Base-by-base conservation (phyloP, 164 flowering plant species). In the Aristolochia californica region DNA sequence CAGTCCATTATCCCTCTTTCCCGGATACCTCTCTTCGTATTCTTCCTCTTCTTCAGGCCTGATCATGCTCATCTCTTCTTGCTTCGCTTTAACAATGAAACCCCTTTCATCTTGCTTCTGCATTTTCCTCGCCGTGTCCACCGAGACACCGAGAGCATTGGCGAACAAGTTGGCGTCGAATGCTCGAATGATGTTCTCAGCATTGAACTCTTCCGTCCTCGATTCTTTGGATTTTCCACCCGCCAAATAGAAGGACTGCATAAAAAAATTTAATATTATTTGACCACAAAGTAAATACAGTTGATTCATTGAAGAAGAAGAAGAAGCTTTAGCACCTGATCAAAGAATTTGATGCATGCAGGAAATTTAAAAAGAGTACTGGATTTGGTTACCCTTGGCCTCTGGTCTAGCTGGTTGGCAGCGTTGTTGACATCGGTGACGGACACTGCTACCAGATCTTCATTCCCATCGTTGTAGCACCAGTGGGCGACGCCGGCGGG, bases 401-500 rank as follows among this genome's bases (percentile, higher is more conserved):
- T 61, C 10, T 65, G 73, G 38, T 81, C 91, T 50, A 87, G 91
- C 64, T 82, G 91, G 75, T 87, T 87, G 65, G 62, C 61, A 0
- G 15, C 50, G 66, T 79, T 81, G 73, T 66, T 72, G 22, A 69
- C 64, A 66, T 87, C 83, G 43, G 57, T n/a, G 24, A 87, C 59
- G 1, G 75, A 49, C 58, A 87, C 61, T 11, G 74, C 67, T 4
- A 82, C 66, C 13, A 84, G 69, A 0, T 66, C 70, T 16, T 66
- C 49, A 1, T 75, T 43, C 5, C 81, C 91, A 23, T 82, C 74
- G 61, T 87, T 84, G 62, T 69, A 72, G 60, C 63, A 51, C 85
- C 83, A 87, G 49, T 82, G 76, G 14, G 76, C 70, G 4, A 63
- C 78, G 48, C 95, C 91, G 2, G 84, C 66, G 0, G 91, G 88